Evolutionary conservation across 1,284 basidiomycete genomes (phyloP).

Genomic region (Paramarasmius palmivorus): DNA sequence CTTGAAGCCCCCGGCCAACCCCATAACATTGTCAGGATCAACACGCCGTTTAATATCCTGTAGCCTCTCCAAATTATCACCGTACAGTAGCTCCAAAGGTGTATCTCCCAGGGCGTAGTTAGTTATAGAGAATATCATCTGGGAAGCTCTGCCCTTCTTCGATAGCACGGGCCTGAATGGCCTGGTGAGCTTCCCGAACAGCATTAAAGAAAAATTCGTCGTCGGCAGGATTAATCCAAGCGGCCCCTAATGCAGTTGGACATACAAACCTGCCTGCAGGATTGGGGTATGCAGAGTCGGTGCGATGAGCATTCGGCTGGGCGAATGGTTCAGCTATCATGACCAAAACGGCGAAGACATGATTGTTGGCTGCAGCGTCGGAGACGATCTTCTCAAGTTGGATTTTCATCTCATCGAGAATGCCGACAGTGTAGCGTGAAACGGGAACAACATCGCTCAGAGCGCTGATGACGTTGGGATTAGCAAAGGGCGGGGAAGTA

Average conservation of each 20-base stretch:
- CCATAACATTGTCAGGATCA: not conserved
- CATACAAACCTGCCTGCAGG: not conserved
- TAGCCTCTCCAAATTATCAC: not conserved
- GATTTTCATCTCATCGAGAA: not conserved
- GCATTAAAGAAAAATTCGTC: not conserved
- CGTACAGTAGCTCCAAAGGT: slow-evolving; percentile 1
- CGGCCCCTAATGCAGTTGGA: not conserved
- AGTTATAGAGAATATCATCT: not conserved
- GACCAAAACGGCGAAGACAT: not conserved
- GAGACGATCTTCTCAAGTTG: not conserved
- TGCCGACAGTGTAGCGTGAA: not conserved
- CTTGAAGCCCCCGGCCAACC: not conserved
- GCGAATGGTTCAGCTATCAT: not conserved
- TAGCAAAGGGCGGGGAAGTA: too few relatives aligned
- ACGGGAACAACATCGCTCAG: not conserved
- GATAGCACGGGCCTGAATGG: not conserved
- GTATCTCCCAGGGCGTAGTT: not conserved
- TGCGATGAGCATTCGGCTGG: not conserved
- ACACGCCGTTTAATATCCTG: not conserved
- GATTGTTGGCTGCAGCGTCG: not conserved
- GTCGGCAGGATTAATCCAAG: not conserved
- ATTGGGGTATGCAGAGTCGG: not conserved
- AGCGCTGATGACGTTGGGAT: not conserved
- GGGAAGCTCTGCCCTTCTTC: not conserved
- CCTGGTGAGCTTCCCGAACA: not conserved